phyloP scores from a whole-genome alignment of 2,329 filamentous ascomycete species.

The Alternaria metachromatica region DNA sequence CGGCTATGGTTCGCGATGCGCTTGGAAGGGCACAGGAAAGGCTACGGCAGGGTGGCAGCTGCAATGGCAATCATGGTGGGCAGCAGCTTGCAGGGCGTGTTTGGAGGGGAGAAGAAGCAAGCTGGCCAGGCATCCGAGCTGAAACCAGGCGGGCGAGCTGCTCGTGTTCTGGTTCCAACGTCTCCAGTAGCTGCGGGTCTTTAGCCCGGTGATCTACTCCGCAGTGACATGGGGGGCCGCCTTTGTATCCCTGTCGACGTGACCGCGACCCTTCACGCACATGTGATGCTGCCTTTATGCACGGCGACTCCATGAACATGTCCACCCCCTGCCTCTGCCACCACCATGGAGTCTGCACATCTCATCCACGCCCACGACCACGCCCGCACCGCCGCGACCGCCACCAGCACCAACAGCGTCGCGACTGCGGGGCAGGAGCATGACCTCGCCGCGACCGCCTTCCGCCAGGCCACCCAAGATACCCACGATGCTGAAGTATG shows the following conservation, averaged over 20 bases:
- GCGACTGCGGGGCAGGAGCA: constrained; percentile 87
- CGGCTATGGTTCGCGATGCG: neutral
- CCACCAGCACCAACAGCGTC: constrained; percentile 72
- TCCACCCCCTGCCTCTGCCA: neutral
- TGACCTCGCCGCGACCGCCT: constrained; percentile 85
- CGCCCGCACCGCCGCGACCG: constrained; percentile 80
- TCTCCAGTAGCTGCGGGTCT: constrained; percentile 10
- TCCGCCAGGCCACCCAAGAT: constrained; percentile 77
- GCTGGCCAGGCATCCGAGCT: neutral
- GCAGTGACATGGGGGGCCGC: constrained; percentile 2
- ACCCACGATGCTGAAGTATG: constrained; percentile 68
- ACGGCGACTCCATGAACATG: constrained; percentile 8
- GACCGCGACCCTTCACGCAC: constrained; percentile 7
- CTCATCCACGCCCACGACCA: constrained; percentile 85
- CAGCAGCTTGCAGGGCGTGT: neutral
- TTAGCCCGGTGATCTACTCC: constrained; percentile 8
- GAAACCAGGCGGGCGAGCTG: constrained; percentile 6
- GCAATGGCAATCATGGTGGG: constrained; percentile 3
- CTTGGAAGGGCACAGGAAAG: neutral
- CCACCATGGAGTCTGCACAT: constrained; percentile 71
- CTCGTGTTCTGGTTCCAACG: constrained; percentile 4
- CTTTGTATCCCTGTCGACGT: constrained; percentile 8
- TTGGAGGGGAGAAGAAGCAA: neutral
- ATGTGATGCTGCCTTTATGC: neutral
- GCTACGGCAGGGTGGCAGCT: constrained; percentile 1